Evolutionary conservation across 805 yeast species (phyloP), one percentile per base, ranked within the genome.

Genomic region (Hanseniaspora taiwanica): DNA sequence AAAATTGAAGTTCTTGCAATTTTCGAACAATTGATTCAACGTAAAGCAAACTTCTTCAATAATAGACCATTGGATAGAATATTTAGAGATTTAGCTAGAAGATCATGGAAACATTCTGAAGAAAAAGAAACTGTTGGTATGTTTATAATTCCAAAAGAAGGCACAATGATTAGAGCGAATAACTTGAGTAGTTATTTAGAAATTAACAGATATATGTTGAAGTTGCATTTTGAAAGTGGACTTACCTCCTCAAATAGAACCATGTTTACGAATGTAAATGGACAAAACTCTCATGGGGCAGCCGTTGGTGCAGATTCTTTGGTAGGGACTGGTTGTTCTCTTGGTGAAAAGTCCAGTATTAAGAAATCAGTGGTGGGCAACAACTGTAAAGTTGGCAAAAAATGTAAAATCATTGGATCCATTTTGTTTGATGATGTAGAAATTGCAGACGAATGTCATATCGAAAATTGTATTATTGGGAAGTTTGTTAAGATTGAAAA

Each of bases 401-500:
- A 85, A 45, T 89, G 94, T 59, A 77, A 91, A 49, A 70, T 91
- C 42, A 81, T 86, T 2, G 97, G 95, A 2, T 85, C 87, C 48
- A 76, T 91, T 12, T 53, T 91, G 4, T 64, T 85, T 38, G 81
- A 81, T 51, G 72, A 74, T 39, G 93, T 78, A 18, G 61, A 60
- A 1, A 63, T 91, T 27, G 94, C 75, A 36, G 95, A 89, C 57
- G 96, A 83, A 48, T 78, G 73, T 36, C 54, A 60, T 2, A 42
- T 68, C 44, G 98, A 91, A 58, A 91, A 89, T 62, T 84, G 94
- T 62, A 78, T 89, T 16, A 66, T 91, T 39, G 98, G 97, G 13
- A 63, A 66, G 33, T 63, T 65, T 37, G 87, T 79, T 1, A 62
- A 60, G n/a, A 68, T 91, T 21, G 78, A 75, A 24, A 53, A 68